These are phyloP conservation scores for Cutaneotrichosporon sp. DNA, from an alignment of 1,284 basidiomycete genomes.

Conservation along the genomic window DNA sequence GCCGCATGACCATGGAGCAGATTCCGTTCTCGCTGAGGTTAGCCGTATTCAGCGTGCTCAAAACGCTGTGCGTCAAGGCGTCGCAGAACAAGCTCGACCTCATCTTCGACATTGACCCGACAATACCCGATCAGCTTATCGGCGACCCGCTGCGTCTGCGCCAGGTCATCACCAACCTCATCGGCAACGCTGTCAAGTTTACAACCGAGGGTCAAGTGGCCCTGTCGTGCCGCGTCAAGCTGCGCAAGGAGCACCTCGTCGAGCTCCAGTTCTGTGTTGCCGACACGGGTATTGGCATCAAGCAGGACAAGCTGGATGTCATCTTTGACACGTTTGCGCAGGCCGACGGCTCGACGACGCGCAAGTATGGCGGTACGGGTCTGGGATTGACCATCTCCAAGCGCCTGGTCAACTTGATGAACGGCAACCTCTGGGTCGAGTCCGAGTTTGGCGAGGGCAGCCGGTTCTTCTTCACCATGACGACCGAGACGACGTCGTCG, in stretches of 20 bases:
- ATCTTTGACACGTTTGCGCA: constrained; percentile 99
- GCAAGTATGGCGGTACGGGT: constrained; percentile 98
- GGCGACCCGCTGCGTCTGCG: constrained; percentile 90
- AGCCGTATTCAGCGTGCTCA: constrained; percentile 95
- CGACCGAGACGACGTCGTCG: constrained; percentile 53
- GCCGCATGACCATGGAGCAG: constrained; percentile 99
- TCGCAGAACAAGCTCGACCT: constrained; percentile 96
- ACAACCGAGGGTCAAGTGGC: constrained; percentile 90
- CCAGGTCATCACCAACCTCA: constrained; percentile 78
- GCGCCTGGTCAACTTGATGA: constrained; percentile 93
- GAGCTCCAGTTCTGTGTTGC: constrained; percentile 95
- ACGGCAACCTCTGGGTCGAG: constrained; percentile 98
- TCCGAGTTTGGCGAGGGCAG: constrained; percentile 85
- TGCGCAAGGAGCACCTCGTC: constrained; percentile 68
- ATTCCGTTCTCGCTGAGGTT: constrained; percentile 96
- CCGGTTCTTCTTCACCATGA: constrained; percentile 92
- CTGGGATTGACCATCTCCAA: constrained; percentile 94
- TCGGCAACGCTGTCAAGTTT: constrained; percentile 89
- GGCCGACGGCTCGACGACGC: constrained; percentile 88
- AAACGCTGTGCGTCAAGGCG: constrained; percentile 95
- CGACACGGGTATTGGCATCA: constrained; percentile 98
- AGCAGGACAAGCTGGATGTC: constrained; percentile 95
- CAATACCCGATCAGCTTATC: constrained; percentile 94
- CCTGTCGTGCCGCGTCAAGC: constrained; percentile 67
- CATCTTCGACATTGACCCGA: constrained; percentile 92